These are phyloP conservation scores for Botrytis fragariae DNA, from an alignment of 2,329 filamentous ascomycete genomes.

Conservation along the genomic window DNA sequence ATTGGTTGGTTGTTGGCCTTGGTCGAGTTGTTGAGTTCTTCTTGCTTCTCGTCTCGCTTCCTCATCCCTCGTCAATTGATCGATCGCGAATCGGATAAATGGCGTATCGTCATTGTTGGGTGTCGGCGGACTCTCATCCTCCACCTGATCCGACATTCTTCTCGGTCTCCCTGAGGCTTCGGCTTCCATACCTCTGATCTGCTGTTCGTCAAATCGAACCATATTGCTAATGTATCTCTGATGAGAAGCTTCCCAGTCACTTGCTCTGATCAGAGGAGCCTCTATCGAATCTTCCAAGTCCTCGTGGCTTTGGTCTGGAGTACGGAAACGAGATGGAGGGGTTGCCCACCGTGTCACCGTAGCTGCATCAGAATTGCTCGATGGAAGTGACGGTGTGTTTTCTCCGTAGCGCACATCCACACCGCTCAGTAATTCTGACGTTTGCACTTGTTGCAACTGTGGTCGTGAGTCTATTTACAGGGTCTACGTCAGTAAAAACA, in stretches of 20 bases:
- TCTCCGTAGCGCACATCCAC: conserved; percentile 26
- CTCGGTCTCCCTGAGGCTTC: conserved; percentile 27
- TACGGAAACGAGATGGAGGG: conserved; percentile 25
- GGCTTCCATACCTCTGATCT: conserved; percentile 30
- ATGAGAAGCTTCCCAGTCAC: not conserved
- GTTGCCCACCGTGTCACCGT: conserved; percentile 36
- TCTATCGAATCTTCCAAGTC: conserved; percentile 21
- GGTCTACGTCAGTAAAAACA: conserved; percentile 25
- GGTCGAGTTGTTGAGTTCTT: conserved; percentile 41
- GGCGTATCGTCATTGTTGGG: conserved; percentile 76
- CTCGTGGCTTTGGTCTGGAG: conserved; percentile 6
- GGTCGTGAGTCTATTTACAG: conserved; percentile 30
- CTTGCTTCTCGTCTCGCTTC: conserved; percentile 47
- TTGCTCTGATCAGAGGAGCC: not conserved
- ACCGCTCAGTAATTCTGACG: conserved; percentile 27
- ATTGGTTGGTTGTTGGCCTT: conserved; percentile 45
- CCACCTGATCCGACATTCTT: conserved; percentile 26
- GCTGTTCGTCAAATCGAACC: conserved; percentile 36
- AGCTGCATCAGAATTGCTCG: conserved; percentile 27
- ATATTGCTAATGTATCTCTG: conserved; percentile 14
- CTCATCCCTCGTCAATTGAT: conserved; percentile 76
- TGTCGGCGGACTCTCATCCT: conserved; percentile 33
- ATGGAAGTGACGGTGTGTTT: conserved; percentile 31
- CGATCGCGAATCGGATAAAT: conserved; percentile 85
- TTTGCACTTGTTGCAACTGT: conserved; percentile 28